A percentile compares a stretch with the other conserved stretches of the same genome.
Evolutionary conservation across 495 filamentous ascomycete species (phyloP).

Genomic region (Penicillium maclennaniae): DNA sequence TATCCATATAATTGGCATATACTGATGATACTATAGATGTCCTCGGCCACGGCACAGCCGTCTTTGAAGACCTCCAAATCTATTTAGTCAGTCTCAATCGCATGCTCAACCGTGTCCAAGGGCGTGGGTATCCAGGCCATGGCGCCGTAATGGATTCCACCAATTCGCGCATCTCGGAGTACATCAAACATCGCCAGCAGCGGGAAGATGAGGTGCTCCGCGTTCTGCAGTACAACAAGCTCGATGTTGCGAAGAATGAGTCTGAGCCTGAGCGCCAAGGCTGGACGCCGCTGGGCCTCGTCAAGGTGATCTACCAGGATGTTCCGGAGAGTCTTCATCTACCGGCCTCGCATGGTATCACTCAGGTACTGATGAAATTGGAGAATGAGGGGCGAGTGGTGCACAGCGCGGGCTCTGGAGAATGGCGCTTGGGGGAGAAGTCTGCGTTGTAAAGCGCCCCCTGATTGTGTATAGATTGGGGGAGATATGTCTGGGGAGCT

Average conservation of each 20-base stretch:
- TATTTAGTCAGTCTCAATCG: conserved; percentile 71
- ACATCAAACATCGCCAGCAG: conserved; percentile 73
- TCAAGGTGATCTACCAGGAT: conserved; percentile 78
- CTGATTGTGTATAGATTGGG: background rate
- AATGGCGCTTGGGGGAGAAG: conserved; percentile 48
- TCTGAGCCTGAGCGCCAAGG: conserved; percentile 26
- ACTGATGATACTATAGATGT: conserved; percentile 49
- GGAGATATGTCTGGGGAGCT: too few species aligned
- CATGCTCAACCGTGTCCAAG: conserved; percentile 62
- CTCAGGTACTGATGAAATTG: conserved; percentile 68
- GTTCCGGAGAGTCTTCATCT: conserved; percentile 70
- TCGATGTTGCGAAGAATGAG: conserved; percentile 32
- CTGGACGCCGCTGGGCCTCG: conserved; percentile 76
- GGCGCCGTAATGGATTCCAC: conserved; percentile 71
- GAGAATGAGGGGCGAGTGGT: conserved; percentile 60
- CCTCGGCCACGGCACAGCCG: conserved; percentile 86
- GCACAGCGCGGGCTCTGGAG: conserved; percentile 42
- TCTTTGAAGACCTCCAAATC: conserved; percentile 75
- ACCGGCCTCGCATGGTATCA: conserved; percentile 65
- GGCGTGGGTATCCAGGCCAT: conserved; percentile 85
- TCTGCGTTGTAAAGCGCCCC: conserved; percentile 27
- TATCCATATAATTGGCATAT: background rate
- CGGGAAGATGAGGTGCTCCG: conserved; percentile 79
- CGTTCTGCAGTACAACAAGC: conserved; percentile 49
- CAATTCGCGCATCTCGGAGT: conserved; percentile 64